Base-by-base conservation (phyloP, 805 yeast species). In the Torulaspora delbrueckii region DNA sequence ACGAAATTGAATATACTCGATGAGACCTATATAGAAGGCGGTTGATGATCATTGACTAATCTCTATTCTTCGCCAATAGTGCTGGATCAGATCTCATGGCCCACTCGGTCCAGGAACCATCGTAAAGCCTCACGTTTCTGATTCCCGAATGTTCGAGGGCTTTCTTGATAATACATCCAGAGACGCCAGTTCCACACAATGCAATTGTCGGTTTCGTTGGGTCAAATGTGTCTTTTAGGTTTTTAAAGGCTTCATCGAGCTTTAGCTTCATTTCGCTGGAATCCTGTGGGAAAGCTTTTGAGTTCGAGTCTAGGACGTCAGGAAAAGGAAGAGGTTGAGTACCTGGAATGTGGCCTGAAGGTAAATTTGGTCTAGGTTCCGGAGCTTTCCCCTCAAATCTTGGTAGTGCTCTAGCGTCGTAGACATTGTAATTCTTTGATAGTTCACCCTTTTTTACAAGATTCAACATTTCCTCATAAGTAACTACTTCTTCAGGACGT, bases 121-220 rank as follows among this genome's bases (percentile, higher is more conserved):
- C 99, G 56, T 85, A 85, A 18, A 85, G 76, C 32, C 75, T 74
- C 10, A 82, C 69, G 14, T 71, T 60, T 33, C 69, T 63, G 25
- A 71, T 68, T 0, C 79, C 81, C 8, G 77, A 72, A n/a, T 68
- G 58, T 46, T 79, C 81, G 34, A 85, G 62, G 1, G 95, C 98
- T 7, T 84, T 70, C 65, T 86, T 84, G 37, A 91, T 74, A 33
- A 93, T 81, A 52, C 91, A 87, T 0, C 97, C 98, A 8, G 97
- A 83, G 40, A 93, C 97, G 37, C 98, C 99, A 0, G 97, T 84
- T 24, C 98, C 99, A 63, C 99, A 93, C 86, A 86, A 80, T 32
- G 84, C 85, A 40, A 93, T 79, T 14, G 86, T 79, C 9, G 87
- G 90, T 57, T 84, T 82, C 13, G 71, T 65, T 3, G 62, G 59